Evolutionary conservation across 192 early-diverging fungal genomes (phyloP).

Genomic region (Chytriomyces sp.): DNA sequence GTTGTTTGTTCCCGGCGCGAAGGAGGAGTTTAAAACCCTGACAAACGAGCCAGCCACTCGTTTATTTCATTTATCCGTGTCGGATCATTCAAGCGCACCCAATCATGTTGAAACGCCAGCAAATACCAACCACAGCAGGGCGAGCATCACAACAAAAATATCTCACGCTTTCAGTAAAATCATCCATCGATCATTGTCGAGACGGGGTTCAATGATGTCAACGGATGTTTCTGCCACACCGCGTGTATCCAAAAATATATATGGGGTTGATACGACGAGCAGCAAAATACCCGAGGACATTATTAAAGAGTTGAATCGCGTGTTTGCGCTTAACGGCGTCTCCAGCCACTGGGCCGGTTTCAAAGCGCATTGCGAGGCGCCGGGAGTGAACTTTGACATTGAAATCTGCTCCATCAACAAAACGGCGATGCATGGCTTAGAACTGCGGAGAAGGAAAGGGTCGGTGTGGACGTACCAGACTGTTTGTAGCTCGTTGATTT

Average conservation of each 20-base stretch:
- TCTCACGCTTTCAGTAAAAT: slow-evolving; percentile 28
- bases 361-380: slow-evolving; percentile 36
- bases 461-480: slow-evolving; percentile 48
- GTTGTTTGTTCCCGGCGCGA: too few species aligned
- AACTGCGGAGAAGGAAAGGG: slow-evolving; percentile 51
- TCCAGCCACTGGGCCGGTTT: slow-evolving; percentile 30
- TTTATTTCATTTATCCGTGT: too few species aligned
- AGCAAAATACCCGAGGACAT: slow-evolving; percentile 46
- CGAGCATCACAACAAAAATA: slow-evolving; percentile 24
- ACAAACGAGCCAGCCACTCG: too few species aligned
- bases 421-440: slow-evolving; percentile 51
- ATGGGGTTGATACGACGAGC: slow-evolving; percentile 53
- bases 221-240: neutral
- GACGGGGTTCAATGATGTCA: slow-evolving; percentile 7
- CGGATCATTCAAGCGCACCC: too few species aligned
- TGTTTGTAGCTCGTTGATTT: slow-evolving; percentile 48
- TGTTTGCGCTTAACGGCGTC: slow-evolving; percentile 37
- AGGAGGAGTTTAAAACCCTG: too few species aligned
- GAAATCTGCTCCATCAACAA: slow-evolving; percentile 49
- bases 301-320: slow-evolving; percentile 46
- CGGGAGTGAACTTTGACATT: slow-evolving; percentile 45
- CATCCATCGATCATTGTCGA: slow-evolving; percentile 15
- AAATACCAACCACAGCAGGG: neutral
- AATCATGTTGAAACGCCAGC: too few species aligned
- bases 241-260: slow-evolving; percentile 40